Conservation (phyloP, 2,329 filamentous ascomycete genomes). For the Paramyrothecium roridum region DNA sequence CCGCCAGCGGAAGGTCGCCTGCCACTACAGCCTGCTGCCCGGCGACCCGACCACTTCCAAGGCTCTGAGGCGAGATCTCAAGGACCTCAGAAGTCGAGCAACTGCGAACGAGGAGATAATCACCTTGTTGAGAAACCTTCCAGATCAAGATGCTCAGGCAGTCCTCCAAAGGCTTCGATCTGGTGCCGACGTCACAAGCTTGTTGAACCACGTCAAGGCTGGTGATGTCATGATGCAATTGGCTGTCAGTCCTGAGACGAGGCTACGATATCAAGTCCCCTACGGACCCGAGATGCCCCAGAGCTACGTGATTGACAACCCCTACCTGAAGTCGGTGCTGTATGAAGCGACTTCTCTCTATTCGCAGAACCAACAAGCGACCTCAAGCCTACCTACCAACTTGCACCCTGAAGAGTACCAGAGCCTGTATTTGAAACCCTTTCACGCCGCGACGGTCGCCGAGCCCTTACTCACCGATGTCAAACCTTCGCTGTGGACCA, state of each 20-base stretch:
- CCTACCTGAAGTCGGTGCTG: slow-evolving; percentile 20
- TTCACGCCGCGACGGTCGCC: slow-evolving; percentile 28
- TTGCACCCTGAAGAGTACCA: slow-evolving; percentile 8
- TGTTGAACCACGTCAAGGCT: slow-evolving; percentile 29
- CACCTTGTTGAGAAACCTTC: slow-evolving; percentile 9
- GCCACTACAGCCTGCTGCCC: slow-evolving; percentile 12
- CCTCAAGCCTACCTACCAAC: neutral
- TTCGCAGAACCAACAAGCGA: neutral
- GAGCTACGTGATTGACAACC: slow-evolving; percentile 11
- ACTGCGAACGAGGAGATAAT: slow-evolving; percentile 13
- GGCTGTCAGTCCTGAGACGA: slow-evolving; percentile 30
- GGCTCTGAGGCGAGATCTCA: slow-evolving; percentile 6
- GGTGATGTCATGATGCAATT: slow-evolving; percentile 36
- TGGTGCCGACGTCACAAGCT: slow-evolving; percentile 22
- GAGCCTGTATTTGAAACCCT: slow-evolving; percentile 29
- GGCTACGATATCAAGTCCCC: slow-evolving; percentile 36
- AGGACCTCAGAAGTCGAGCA: slow-evolving; percentile 1
- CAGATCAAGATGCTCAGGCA: slow-evolving; percentile 26
- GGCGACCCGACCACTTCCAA: slow-evolving; percentile 13
- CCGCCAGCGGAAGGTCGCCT: slow-evolving; percentile 5
- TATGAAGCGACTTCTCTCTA: slow-evolving; percentile 17
- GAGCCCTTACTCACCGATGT: slow-evolving; percentile 26
- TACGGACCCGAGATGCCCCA: slow-evolving; percentile 21
- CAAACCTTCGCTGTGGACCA: slow-evolving; percentile 31
- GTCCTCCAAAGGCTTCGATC: slow-evolving; percentile 31